A percentile compares a stretch with the other conserved stretches of the same genome.
phyloP scores from a whole-genome alignment of 83 land plant species.

The Isoetes engelmannii region DNA sequence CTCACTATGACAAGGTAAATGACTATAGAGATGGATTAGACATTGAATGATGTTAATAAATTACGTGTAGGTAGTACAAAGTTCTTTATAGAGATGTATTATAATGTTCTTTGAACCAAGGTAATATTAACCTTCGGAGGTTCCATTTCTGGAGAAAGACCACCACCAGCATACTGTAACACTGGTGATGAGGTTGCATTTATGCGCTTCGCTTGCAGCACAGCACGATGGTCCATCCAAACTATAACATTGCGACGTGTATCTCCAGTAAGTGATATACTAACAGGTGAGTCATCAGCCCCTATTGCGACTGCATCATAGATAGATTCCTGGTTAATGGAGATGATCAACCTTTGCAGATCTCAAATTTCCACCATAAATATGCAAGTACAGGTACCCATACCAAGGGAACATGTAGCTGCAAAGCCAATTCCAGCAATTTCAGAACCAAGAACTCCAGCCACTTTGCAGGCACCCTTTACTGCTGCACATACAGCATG shows the following conservation, averaged over 20 bases:
- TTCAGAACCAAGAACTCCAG: constrained; percentile 50
- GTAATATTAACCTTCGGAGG: constrained; percentile 99
- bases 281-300: constrained; percentile 83
- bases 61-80: too few species aligned
- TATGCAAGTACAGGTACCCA: too few species aligned
- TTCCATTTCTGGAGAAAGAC: constrained; percentile 88
- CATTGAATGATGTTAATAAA: too few species aligned
- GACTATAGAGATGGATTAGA: too few species aligned
- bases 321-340: too few species aligned
- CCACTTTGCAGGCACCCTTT: constrained; percentile 65
- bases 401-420: constrained; percentile 96
- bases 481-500: constrained; percentile 93
- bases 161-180: constrained; percentile 78
- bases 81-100: too few species aligned
- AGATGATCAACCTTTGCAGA: too few species aligned
- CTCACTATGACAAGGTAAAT: too few species aligned
- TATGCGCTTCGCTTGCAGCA: constrained; percentile 74
- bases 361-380: too few species aligned
- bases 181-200: constrained; percentile 86
- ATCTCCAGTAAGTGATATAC: constrained; percentile 89
- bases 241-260: constrained; percentile 91
- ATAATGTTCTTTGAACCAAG: too few species aligned
- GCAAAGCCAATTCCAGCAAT: constrained; percentile 81
- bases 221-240: constrained; percentile 99
- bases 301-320: constrained; percentile 93